Base-by-base conservation (phyloP, 202 grass and related monocot genomes). In the Panicum virgatum region DNA sequence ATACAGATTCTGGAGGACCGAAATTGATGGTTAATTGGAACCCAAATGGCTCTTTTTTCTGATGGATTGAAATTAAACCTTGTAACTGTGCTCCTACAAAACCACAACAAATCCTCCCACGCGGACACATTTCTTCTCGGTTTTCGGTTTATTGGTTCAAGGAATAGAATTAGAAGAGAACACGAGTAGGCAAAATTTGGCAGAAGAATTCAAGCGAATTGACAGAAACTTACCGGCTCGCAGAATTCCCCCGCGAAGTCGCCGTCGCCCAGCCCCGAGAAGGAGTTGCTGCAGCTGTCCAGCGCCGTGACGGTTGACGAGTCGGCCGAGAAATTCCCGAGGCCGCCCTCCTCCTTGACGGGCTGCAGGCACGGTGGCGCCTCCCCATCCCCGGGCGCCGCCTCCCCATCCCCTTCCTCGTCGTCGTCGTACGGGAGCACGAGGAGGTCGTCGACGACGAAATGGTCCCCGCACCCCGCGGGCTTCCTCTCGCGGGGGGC, bases 401-500 rank as follows among this genome's bases (percentile, higher is more conserved):
- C 81, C 0, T 40, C 69, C 18, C 45, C 80, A 20, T 22, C 89
- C 1, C 36, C 69, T 0, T 89, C 92, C 7, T 95, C 90, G 9
- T 88, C 92, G 22, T 92, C 90, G 70, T 91, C 90, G 83, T 90
- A 90, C 12, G 91, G 87, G 46, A 99, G 87, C 56, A 90, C 87
- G 62, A 99, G 92, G 51, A 94, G 91, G 62, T 99, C 96, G 64
- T 99, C 96, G 11, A 99, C 82, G 73, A 82, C 70, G 62, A 94
- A 98, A 51, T 84, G 69, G 65, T 97, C 91, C 40, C 72, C 82
- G 39, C 50, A 75, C 5, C 19, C 54, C 1, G 22, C 61, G 16
- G 27, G 54, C 76, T 94, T 94, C 85, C 85, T 90, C 36, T 98
- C 96, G 26, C 72, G 66, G 32, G 27, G 46, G 48, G 23, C 47